phyloP scores from a whole-genome alignment of 2,329 filamentous ascomycete species.

The Neofusicoccum parvum region DNA sequence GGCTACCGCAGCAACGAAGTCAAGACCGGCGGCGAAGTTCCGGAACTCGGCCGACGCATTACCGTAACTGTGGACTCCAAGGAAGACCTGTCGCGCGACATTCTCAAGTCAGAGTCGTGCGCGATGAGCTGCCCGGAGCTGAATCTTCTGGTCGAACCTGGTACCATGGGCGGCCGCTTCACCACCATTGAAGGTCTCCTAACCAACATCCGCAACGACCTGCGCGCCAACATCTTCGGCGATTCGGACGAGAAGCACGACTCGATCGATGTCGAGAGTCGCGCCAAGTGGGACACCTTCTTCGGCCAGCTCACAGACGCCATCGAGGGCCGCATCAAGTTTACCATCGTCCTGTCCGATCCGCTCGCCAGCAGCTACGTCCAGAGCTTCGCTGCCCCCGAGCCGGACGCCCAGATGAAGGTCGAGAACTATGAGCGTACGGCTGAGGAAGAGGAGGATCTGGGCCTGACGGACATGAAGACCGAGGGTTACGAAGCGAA shows the following conservation, averaged over 20 bases:
- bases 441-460: conserved; percentile 88
- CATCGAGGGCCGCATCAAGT: conserved; percentile 77
- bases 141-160: conserved; percentile 83
- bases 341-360: conserved; percentile 81
- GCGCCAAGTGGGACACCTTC: conserved; percentile 76
- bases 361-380: conserved; percentile 92
- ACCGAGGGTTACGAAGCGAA: conserved; percentile 69
- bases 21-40: conserved; percentile 93
- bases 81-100: conserved; percentile 83
- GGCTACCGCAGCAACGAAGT: conserved; percentile 96
- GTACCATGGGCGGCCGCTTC: conserved; percentile 92
- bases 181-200: conserved; percentile 94
- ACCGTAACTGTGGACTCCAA: conserved; percentile 69
- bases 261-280: conserved; percentile 68
- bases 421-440: conserved; percentile 84
- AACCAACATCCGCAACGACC: conserved; percentile 87
- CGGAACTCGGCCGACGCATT: conserved; percentile 81
- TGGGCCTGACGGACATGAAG: conserved; percentile 92
- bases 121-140: conserved; percentile 85
- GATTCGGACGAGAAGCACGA: conserved; percentile 60
- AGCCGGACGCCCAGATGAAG: conserved; percentile 81
- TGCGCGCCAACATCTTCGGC: conserved; percentile 80
- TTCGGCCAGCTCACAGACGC: conserved; percentile 76
- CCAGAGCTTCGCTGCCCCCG: conserved; percentile 77
- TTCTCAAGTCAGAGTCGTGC: conserved; percentile 95